A percentile compares a stretch with the other conserved stretches of the same genome.
These are phyloP conservation scores for Penicillium robsamsonii DNA, from an alignment of 495 filamentous ascomycete species.

Conservation along the genomic window DNA sequence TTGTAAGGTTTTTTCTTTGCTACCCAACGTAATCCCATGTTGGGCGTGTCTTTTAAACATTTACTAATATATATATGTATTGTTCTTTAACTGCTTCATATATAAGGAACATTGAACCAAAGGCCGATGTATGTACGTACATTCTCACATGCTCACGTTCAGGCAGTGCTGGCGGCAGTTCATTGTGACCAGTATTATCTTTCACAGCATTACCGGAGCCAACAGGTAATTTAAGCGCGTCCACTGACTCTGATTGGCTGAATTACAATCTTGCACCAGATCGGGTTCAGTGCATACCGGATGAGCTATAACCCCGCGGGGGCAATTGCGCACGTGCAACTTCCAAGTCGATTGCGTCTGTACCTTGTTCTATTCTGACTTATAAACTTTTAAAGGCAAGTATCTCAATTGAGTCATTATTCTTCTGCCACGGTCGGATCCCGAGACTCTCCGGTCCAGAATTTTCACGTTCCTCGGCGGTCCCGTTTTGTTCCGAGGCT, in stretches of 20 bases:
- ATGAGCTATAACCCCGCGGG: constrained; percentile 9
- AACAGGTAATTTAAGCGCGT: neutral
- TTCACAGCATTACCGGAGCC: neutral
- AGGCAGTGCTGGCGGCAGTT: constrained; percentile 17
- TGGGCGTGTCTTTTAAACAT: neutral
- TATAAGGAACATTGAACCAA: too few species aligned
- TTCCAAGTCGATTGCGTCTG: neutral
- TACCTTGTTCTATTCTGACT: neutral
- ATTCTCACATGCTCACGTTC: constrained; percentile 23
- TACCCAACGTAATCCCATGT: constrained; percentile 6
- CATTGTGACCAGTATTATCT: constrained; percentile 1
- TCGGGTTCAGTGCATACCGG: constrained; percentile 8
- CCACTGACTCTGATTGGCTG: constrained; percentile 10
- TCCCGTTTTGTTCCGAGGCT: constrained; percentile 30
- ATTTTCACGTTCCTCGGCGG: constrained; percentile 13
- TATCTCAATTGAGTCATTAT: neutral
- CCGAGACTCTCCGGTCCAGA: neutral
- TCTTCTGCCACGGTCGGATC: neutral
- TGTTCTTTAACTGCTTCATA: neutral
- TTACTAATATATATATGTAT: neutral
- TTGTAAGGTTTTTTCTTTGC: neutral
- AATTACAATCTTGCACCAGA: constrained; percentile 6
- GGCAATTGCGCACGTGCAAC: constrained; percentile 28
- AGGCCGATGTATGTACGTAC: neutral
- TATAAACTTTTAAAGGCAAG: neutral